phyloP scores from a whole-genome alignment of 2,329 filamentous ascomycete genomes.

The Fonsecaea erecta region DNA sequence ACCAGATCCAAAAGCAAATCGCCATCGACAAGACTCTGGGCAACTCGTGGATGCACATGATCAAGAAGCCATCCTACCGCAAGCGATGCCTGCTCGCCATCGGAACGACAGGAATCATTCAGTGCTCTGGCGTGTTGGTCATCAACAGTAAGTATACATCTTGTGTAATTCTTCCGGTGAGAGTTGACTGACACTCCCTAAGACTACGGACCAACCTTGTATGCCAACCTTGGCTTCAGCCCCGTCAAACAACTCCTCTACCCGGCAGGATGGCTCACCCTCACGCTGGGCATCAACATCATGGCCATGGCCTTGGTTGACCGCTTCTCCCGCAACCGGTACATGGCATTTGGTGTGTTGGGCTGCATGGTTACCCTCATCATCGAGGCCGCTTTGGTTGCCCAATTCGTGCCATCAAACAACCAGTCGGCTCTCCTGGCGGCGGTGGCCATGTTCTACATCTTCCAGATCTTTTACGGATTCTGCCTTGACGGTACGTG shows the following conservation, averaged over 20 bases:
- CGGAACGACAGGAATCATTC: constrained; percentile 31
- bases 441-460: constrained; percentile 45
- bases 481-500: constrained; percentile 15
- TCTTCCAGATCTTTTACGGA: constrained; percentile 21
- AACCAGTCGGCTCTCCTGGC: constrained; percentile 42
- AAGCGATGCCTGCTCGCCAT: constrained; percentile 30
- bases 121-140: constrained; percentile 45
- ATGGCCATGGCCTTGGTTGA: constrained; percentile 32
- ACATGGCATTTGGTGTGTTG: constrained; percentile 24
- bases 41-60: constrained; percentile 32
- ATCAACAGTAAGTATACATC: constrained; percentile 43
- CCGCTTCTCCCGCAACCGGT: constrained; percentile 24
- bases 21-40: constrained; percentile 33
- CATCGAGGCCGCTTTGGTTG: constrained; percentile 17
- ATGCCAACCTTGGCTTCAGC: constrained; percentile 51
- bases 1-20: constrained; percentile 36
- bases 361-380: constrained; percentile 22
- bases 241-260: constrained; percentile 38
- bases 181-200: constrained; percentile 33
- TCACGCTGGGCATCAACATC: constrained; percentile 21
- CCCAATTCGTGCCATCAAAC: constrained; percentile 8
- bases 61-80: constrained; percentile 32
- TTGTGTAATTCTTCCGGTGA: background rate
- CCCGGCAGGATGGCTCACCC: constrained; percentile 27
- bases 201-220: constrained; percentile 51